Evolutionary conservation across 371 early-diverging fungal species (phyloP), one percentile per base, ranked within the genome.

Genomic region (Mycotypha africana): DNA sequence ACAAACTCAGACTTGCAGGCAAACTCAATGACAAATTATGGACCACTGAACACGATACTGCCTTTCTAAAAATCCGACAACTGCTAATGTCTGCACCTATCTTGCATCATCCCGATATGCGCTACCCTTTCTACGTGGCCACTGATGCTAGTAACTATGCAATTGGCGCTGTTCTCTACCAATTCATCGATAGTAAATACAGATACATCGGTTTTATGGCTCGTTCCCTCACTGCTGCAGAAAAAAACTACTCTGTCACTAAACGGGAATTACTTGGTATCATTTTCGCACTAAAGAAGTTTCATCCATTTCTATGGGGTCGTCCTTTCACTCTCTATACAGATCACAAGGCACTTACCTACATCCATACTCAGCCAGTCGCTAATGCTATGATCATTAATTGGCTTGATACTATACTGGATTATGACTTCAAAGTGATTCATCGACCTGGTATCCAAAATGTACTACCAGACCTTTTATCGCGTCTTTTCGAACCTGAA

Each of bases 121-220:
- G 3, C 0, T 19, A 46, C 0, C 56, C 53, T 2, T 67, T 72
- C 30, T 51, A 43, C 30, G 40, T 74, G 0, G 67, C 63, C 6
- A 66, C 68, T 0, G 71, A 78, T 45, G 66, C 73, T 0, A 70
- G 67, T 1, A 53, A 69, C 23, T 34, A 37, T 10, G 71, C 65
- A 4, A 65, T 67, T 22, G 69, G 65, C 12, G 61, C 58, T 24
- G 58, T 53, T 0, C 30, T 76, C 12, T 59, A 37, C 32, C 60
- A 65, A 42, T 42, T 44, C 12, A 37, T 8, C 24, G 17, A 22
- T 12, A 15, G 8, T 8, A 47, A 30, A 8, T 30, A 21, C 21
- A 31, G 38, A 5, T 47, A 58, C 33, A 63, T 63, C 12, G 51
- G 38, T 1, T 62, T 57, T 19, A 36, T 51, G 11, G 50, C 58